These are phyloP conservation scores for Macrophomina pseudophaseolina DNA, from an alignment of 2,329 filamentous ascomycete genomes.

Conservation along the genomic window DNA sequence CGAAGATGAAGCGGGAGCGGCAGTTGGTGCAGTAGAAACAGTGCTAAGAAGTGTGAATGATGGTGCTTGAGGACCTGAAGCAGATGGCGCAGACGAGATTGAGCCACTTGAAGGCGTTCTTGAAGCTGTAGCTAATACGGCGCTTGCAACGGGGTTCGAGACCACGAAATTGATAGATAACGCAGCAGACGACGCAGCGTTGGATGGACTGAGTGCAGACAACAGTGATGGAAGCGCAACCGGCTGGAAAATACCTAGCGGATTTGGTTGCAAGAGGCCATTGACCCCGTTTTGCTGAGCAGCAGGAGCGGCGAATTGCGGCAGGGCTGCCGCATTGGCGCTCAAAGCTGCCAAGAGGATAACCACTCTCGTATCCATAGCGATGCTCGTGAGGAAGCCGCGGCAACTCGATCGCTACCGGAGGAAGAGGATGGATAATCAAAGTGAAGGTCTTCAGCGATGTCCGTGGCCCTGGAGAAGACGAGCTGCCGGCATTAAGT, in stretches of 20 bases:
- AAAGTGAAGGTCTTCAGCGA: not conserved
- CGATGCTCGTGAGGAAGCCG: not conserved
- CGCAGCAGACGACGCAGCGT: not conserved
- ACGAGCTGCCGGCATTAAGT: conserved; percentile 11
- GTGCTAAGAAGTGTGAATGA: not conserved
- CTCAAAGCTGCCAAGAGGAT: conserved; percentile 20
- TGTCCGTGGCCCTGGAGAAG: not conserved
- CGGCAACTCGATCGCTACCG: not conserved
- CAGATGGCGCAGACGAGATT: not conserved
- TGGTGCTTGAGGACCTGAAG: conserved; percentile 12
- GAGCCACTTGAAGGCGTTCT: not conserved
- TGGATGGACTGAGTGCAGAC: not conserved
- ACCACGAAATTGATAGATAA: not conserved
- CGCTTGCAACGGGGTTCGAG: not conserved
- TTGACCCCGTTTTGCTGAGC: not conserved
- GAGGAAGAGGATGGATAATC: conserved; percentile 1
- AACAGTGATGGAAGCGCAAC: not conserved
- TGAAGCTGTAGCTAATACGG: not conserved
- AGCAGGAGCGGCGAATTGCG: not conserved
- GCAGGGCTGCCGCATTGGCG: conserved; percentile 1
- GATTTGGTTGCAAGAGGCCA: not conserved
- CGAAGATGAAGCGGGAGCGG: too few species aligned
- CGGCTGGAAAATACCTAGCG: not conserved
- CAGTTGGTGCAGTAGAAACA: not conserved
- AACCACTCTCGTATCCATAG: conserved; percentile 19